Evolutionary conservation across 805 yeast species (phyloP).

Genomic region (Lachancea cidri): DNA sequence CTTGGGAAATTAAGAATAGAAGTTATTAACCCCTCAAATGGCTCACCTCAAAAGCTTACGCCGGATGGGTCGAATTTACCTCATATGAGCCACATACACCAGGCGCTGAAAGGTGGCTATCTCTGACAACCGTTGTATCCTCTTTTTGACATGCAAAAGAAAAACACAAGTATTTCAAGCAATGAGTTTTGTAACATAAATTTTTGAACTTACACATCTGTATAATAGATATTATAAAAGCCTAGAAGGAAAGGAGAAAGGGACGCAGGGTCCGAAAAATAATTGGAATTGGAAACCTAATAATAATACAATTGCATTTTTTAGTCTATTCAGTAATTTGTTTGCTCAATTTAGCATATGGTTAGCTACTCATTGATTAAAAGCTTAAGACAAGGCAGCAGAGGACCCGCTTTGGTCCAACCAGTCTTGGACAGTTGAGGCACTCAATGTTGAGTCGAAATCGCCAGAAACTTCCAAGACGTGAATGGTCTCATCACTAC

Average conservation of each 20-base stretch:
- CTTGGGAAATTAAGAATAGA: too few species aligned
- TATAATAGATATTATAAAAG: neutral
- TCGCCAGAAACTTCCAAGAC: constrained; percentile 57
- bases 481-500: constrained; percentile 42
- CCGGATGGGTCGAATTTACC: too few species aligned
- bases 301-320: constrained; percentile 8
- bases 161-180: too few species aligned
- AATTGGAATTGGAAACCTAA: too few species aligned
- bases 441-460: constrained; percentile 50
- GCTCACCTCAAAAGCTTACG: too few species aligned
- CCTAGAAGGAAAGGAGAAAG: neutral
- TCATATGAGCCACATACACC: too few species aligned
- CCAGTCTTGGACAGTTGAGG: constrained; percentile 59
- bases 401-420: constrained; percentile 46
- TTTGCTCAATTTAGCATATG: neutral
- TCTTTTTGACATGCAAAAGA: too few species aligned
- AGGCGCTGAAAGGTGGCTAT: too few species aligned
- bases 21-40: too few species aligned
- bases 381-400: constrained; percentile 27
- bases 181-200: neutral
- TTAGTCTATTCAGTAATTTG: neutral
- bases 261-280: too few species aligned
- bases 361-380: neutral
- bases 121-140: too few species aligned
- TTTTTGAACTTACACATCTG: neutral